Conservation (phyloP, 495 filamentous ascomycete genomes). For the Hypoxylon rickii region DNA sequence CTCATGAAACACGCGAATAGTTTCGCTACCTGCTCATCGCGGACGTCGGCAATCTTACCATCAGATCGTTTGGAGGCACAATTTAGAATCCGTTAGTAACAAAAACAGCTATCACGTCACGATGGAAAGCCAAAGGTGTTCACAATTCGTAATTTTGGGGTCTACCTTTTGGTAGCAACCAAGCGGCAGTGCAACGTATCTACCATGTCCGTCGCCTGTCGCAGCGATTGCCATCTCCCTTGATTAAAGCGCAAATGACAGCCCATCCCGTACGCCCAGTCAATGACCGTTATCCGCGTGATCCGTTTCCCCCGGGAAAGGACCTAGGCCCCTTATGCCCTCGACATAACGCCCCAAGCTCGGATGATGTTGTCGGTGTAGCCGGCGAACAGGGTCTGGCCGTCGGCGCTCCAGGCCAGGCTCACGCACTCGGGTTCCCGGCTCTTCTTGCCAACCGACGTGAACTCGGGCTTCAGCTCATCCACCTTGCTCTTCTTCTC, state of each 20-base stretch:
- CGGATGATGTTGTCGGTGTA: slow-evolving; percentile 99
- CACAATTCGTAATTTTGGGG: slow-evolving; percentile 42
- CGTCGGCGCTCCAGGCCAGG: slow-evolving; percentile 96
- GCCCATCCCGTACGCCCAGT: slow-evolving; percentile 44
- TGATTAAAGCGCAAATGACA: slow-evolving; percentile 43
- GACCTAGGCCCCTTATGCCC: slow-evolving; percentile 63
- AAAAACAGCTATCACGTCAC: slow-evolving; percentile 2
- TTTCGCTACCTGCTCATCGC: too few species aligned
- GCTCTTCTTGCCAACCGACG: slow-evolving; percentile 97
- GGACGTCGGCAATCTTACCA: too few species aligned
- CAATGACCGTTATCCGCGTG: slow-evolving; percentile 39
- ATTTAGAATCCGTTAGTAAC: too few species aligned
- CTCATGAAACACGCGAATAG: too few species aligned
- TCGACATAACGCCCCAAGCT: slow-evolving; percentile 96
- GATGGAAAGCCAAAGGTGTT: slow-evolving; percentile 25
- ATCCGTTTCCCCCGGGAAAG: slow-evolving; percentile 32
- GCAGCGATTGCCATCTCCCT: slow-evolving; percentile 40
- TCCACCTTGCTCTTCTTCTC: slow-evolving; percentile 99
- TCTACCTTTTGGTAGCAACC: slow-evolving; percentile 39
- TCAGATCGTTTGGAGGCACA: too few species aligned
- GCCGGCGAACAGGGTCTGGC: slow-evolving; percentile 98
- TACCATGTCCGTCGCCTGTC: slow-evolving; percentile 34
- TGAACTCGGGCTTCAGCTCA: slow-evolving; percentile 98
- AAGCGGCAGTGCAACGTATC: slow-evolving; percentile 34
- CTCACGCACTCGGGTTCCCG: slow-evolving; percentile 97